Conservation (phyloP, 495 filamentous ascomycete species). For the Parmelia sp. region DNA sequence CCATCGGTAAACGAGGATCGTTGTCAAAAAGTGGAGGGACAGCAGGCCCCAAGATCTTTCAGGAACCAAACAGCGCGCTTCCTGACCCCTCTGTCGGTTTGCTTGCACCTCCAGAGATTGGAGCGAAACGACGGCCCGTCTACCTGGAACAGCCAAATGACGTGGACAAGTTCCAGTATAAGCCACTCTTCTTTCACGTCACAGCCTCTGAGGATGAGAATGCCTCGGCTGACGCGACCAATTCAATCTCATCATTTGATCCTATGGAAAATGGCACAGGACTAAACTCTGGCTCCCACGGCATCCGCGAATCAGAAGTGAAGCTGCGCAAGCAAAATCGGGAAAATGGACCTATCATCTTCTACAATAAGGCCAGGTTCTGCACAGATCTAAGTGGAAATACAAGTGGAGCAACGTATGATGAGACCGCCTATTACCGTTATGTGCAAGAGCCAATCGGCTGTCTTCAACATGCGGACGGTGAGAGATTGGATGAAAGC, state of each 20-base stretch:
- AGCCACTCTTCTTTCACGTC: conserved; percentile 50
- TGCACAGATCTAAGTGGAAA: conserved; percentile 73
- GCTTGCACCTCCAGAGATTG: conserved; percentile 5
- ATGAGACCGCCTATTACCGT: conserved; percentile 16
- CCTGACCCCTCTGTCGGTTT: neutral
- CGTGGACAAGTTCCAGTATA: conserved; percentile 48
- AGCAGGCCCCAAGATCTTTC: neutral
- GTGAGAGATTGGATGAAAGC: neutral
- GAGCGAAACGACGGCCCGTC: conserved; percentile 19
- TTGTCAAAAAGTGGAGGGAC: neutral
- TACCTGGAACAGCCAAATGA: conserved; percentile 5
- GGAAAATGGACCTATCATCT: conserved; percentile 70
- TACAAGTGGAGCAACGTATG: conserved; percentile 14
- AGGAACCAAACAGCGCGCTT: neutral
- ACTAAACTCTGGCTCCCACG: conserved; percentile 29
- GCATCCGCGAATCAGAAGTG: conserved; percentile 16
- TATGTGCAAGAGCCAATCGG: conserved; percentile 20
- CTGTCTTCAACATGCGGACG: neutral
- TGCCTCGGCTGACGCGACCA: conserved; percentile 30
- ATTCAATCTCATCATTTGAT: conserved; percentile 15
- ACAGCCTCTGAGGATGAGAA: conserved; percentile 38
- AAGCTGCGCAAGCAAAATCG: conserved; percentile 37
- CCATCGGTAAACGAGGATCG: conserved; percentile 15
- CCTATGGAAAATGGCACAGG: conserved; percentile 17
- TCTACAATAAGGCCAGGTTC: conserved; percentile 67